phyloP scores from a whole-genome alignment of 2,329 filamentous ascomycete species.

The Cladophialophora yegresii region DNA sequence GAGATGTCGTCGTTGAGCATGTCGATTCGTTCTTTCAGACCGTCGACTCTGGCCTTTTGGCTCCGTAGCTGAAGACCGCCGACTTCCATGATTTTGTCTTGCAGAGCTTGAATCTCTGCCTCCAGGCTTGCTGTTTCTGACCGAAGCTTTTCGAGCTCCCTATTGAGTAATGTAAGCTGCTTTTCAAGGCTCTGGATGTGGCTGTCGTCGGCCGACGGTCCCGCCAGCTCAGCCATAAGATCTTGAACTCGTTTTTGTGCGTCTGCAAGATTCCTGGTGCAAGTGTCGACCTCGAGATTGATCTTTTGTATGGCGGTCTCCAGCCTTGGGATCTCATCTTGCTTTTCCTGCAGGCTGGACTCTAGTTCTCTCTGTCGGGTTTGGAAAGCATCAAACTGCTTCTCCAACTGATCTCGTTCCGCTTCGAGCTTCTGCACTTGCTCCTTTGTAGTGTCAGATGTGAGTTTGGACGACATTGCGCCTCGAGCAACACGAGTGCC shows the following conservation, averaged over 20 bases:
- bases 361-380: slow-evolving; percentile 81
- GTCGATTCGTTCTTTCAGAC: slow-evolving; percentile 80
- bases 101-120: slow-evolving; percentile 85
- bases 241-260: slow-evolving; percentile 83
- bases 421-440: slow-evolving; percentile 83
- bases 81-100: slow-evolving; percentile 98
- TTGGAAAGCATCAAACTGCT: slow-evolving; percentile 80
- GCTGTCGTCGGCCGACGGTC: slow-evolving; percentile 75
- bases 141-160: slow-evolving; percentile 76
- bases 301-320: slow-evolving; percentile 93
- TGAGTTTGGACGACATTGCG: slow-evolving; percentile 93
- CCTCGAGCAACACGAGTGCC: slow-evolving; percentile 87
- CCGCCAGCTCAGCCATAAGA: slow-evolving; percentile 75
- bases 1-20: slow-evolving; percentile 79
- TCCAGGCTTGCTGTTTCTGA: slow-evolving; percentile 87
- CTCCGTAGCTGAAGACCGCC: slow-evolving; percentile 89
- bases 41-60: slow-evolving; percentile 88
- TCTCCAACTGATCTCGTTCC: slow-evolving; percentile 81
- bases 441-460: slow-evolving; percentile 82
- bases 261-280: slow-evolving; percentile 79
- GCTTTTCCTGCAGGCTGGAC: slow-evolving; percentile 68
- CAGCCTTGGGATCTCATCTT: slow-evolving; percentile 75
- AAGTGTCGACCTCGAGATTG: slow-evolving; percentile 81
- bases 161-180: slow-evolving; percentile 72
- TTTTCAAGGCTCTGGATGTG: slow-evolving; percentile 73